Percentiles rank a stretch among this genome's conserved stretches.
Evolutionary conservation across 2,329 filamentous ascomycete species (phyloP).

Genomic region (Tolypocladium paradoxum): DNA sequence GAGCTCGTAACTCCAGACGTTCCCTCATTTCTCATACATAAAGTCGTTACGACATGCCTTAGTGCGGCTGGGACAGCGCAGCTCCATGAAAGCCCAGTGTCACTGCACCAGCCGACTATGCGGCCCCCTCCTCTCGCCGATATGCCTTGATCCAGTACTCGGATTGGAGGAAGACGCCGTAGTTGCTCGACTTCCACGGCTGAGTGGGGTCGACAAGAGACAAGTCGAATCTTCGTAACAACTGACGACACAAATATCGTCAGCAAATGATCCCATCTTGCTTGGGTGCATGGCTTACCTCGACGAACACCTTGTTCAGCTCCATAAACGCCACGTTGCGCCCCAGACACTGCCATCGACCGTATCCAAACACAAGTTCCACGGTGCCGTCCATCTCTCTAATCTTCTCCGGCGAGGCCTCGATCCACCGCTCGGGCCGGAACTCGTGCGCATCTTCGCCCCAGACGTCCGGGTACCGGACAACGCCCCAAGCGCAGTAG

Average conservation of each 20-base stretch:
- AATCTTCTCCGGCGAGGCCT: conserved; percentile 17
- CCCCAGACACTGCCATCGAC: conserved; percentile 27
- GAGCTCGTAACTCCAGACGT: too few species aligned
- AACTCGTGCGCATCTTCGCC: conserved; percentile 23
- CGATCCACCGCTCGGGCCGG: conserved; percentile 26
- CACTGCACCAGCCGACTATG: background rate
- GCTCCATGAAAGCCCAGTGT: background rate
- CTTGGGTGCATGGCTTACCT: conserved; percentile 17
- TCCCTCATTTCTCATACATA: too few species aligned
- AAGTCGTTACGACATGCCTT: background rate
- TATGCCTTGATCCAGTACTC: conserved; percentile 13
- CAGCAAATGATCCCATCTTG: background rate
- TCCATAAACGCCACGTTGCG: conserved; percentile 27
- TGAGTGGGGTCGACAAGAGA: conserved; percentile 17
- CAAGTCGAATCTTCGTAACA: conserved; percentile 20
- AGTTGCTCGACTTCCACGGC: conserved; percentile 20
- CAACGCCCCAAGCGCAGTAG: conserved; percentile 23
- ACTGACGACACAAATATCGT: conserved; percentile 5
- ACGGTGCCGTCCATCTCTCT: conserved; percentile 23
- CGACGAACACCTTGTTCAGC: conserved; percentile 27
- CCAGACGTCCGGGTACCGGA: conserved; percentile 20
- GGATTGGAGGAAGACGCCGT: conserved; percentile 19
- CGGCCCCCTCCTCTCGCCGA: background rate
- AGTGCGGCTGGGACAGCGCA: too few species aligned
- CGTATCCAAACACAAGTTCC: conserved; percentile 28